A percentile compares a stretch with the other conserved stretches of the same genome.
Conservation (phyloP, 2,329 filamentous ascomycete species). For the Pestalotiopsis sp. region DNA sequence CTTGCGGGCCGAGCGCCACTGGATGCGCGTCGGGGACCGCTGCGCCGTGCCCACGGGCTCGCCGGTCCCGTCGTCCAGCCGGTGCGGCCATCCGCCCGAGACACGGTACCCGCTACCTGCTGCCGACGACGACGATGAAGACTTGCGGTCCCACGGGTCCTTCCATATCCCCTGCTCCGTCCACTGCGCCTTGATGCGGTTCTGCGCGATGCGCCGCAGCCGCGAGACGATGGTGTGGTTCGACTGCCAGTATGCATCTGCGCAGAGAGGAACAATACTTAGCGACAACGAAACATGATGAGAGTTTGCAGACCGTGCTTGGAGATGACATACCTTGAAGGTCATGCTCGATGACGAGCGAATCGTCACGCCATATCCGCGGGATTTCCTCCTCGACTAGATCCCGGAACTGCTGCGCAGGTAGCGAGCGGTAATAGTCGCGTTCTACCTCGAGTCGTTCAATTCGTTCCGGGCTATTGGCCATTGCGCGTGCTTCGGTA, state of each 20-base stretch:
- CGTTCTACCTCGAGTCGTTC: constrained; percentile 2
- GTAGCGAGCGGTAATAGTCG: constrained; percentile 5
- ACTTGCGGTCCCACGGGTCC: not conserved
- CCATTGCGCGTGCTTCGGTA: not conserved
- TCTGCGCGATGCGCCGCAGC: not conserved
- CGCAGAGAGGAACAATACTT: not conserved
- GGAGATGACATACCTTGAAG: not conserved
- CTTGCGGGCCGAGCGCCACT: not conserved
- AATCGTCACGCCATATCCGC: not conserved
- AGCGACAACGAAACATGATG: too few relatives aligned
- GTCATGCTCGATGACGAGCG: not conserved
- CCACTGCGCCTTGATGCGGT: not conserved
- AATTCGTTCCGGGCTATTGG: not conserved
- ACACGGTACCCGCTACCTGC: not conserved
- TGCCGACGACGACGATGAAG: too few relatives aligned
- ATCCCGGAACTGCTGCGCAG: not conserved
- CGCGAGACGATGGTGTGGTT: constrained; percentile 10
- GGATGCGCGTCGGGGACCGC: not conserved
- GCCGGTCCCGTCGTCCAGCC: not conserved
- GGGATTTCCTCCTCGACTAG: not conserved
- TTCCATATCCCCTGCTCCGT: not conserved
- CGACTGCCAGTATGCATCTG: constrained; percentile 1
- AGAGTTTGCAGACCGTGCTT: too few relatives aligned
- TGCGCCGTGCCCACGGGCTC: not conserved
- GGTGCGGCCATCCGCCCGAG: not conserved